phyloP scores from a whole-genome alignment of 441 rosid species.

The Arabidopsis lyrata region DNA sequence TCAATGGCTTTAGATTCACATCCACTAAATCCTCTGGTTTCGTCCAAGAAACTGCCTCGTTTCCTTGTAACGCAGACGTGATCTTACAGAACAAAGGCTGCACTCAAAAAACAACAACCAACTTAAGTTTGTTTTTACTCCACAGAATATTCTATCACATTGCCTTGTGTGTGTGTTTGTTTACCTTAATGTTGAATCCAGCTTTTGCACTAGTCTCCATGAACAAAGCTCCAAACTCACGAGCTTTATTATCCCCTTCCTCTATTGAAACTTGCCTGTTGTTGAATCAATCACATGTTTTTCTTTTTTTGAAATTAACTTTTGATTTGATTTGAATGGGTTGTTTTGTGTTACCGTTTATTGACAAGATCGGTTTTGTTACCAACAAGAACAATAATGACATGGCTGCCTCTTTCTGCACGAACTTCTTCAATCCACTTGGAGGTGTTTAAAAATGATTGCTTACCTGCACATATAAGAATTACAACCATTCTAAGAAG shows the following conservation, averaged over 20 bases:
- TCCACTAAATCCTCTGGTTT: conserved; percentile 62
- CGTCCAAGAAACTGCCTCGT: conserved; percentile 49
- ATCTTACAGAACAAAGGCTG: conserved; percentile 70
- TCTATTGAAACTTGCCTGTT: conserved; percentile 72
- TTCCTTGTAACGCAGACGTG: conserved; percentile 64
- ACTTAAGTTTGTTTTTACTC: not conserved
- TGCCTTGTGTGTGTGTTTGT: not conserved
- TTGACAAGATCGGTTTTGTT: conserved; percentile 65
- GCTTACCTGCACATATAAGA: conserved; percentile 42
- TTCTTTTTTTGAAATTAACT: not conserved
- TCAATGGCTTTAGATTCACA: conserved; percentile 50
- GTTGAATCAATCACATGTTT: conserved; percentile 1
- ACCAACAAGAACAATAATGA: conserved; percentile 59
- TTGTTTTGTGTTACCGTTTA: conserved; percentile 44
- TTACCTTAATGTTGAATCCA: conserved; percentile 75
- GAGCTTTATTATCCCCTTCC: conserved; percentile 73
- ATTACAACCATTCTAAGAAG: not conserved
- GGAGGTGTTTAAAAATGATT: conserved; percentile 52
- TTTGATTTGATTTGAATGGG: not conserved
- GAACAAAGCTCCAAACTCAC: conserved; percentile 66
- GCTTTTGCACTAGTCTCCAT: conserved; percentile 82
- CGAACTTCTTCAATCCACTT: conserved; percentile 61
- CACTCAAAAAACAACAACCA: conserved; percentile 23
- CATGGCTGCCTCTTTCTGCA: conserved; percentile 55
- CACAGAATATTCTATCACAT: not conserved